phyloP scores from a whole-genome alignment of 2,329 filamentous ascomycete species.

The Penicillium brasilianum region DNA sequence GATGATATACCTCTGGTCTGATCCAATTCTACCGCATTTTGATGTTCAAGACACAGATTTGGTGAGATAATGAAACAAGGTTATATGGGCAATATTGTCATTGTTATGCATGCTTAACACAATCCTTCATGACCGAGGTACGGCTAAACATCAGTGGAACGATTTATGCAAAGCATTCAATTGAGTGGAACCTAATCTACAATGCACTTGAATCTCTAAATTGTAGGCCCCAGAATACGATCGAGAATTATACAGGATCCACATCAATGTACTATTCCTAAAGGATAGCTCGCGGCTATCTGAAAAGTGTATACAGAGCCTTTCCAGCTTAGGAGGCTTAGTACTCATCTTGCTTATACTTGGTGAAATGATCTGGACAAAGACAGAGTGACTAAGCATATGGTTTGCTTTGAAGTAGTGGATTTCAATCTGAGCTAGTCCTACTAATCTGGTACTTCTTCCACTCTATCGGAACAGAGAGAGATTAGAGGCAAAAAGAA shows the following conservation, averaged over 20 bases:
- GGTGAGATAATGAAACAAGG: not conserved
- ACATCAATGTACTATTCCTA: too few relatives aligned
- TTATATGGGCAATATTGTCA: too few relatives aligned
- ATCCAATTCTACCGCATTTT: not conserved
- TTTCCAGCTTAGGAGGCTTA: not conserved
- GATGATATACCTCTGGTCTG: not conserved
- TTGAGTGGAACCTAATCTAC: not conserved
- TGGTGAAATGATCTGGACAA: not conserved
- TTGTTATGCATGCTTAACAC: too few relatives aligned
- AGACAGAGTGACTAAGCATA: not conserved
- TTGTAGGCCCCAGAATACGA: not conserved
- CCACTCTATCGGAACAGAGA: not conserved
- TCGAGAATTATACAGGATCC: conserved; percentile 15
- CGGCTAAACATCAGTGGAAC: not conserved
- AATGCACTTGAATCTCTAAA: too few relatives aligned
- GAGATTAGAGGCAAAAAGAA: not conserved
- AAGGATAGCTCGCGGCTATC: too few relatives aligned
- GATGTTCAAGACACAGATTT: not conserved
- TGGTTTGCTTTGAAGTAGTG: not conserved
- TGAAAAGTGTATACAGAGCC: too few relatives aligned
- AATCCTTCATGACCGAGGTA: not conserved
- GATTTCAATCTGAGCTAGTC: not conserved
- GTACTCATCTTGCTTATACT: not conserved
- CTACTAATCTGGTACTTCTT: not conserved
- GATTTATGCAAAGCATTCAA: not conserved